A percentile compares a stretch with the other conserved stretches of the same genome.
phyloP scores from a whole-genome alignment of 139 green algal genomes.

The Chlamydomonas sp. region DNA sequence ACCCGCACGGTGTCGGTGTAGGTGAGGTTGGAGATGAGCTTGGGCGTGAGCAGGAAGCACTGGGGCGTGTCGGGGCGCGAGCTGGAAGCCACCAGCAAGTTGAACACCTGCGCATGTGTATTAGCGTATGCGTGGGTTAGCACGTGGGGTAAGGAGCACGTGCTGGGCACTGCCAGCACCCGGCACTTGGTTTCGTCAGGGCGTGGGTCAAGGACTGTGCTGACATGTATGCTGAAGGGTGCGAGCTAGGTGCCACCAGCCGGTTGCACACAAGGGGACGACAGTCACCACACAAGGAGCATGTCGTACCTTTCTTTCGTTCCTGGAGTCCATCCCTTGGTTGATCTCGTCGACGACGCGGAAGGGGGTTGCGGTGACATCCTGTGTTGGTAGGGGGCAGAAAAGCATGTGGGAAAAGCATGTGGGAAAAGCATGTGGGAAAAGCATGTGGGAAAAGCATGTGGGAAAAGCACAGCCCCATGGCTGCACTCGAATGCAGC shows the following conservation, averaged over 20 bases:
- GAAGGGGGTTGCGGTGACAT: conserved; percentile 72
- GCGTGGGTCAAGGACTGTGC: neutral
- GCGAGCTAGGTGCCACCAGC: too few species aligned
- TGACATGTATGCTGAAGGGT: neutral
- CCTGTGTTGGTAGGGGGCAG: conserved; percentile 28
- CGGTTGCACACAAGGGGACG: too few species aligned
- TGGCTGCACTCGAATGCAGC: too few species aligned
- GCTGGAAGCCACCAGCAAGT: conserved; percentile 82
- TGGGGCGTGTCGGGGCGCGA: conserved; percentile 59
- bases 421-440: too few species aligned
- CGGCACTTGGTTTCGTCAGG: too few species aligned
- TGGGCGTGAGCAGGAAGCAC: conserved; percentile 98
- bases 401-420: too few species aligned
- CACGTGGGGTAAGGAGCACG: neutral
- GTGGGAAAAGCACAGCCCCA: too few species aligned
- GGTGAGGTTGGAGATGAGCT: conserved; percentile 92
- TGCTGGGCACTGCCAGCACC: too few species aligned
- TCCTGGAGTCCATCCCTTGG: conserved; percentile 98
- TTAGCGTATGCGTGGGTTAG: too few species aligned
- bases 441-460: too few species aligned
- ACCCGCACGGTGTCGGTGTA: conserved; percentile 60
- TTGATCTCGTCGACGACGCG: conserved; percentile 99
- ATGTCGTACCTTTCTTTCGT: conserved; percentile 89
- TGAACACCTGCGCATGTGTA: conserved; percentile 67
- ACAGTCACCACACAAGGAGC: too few species aligned